Percentiles rank a stretch among this genome's conserved stretches.
These are phyloP conservation scores for Fusarium oxysporum DNA, from an alignment of 2,329 filamentous ascomycete genomes.

Conservation along the genomic window DNA sequence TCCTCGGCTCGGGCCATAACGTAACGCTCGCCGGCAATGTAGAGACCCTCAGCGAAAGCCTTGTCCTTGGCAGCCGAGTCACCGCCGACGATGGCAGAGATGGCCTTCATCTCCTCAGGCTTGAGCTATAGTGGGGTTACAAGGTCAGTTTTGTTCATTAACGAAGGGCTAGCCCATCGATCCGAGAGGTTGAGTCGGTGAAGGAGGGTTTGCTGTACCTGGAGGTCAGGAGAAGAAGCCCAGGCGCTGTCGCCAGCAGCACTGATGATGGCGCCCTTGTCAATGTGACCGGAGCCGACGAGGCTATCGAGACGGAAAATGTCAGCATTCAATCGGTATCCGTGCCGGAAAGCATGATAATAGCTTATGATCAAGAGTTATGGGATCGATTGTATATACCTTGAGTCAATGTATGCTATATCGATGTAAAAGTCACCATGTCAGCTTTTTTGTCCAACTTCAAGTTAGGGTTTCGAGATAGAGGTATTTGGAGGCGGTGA, in stretches of 20 bases:
- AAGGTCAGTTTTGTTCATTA: conserved; percentile 16
- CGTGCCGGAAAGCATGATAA: conserved; percentile 1
- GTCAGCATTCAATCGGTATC: conserved; percentile 40
- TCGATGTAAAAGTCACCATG: conserved; percentile 10
- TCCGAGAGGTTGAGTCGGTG: conserved; percentile 1
- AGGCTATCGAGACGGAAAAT: conserved; percentile 67
- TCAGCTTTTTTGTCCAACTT: conserved; percentile 28
- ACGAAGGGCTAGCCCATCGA: conserved; percentile 2
- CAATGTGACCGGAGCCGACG: conserved; percentile 80
- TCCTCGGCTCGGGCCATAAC: conserved; percentile 82
- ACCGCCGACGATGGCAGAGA: conserved; percentile 64
- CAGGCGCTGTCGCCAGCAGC: conserved; percentile 82
- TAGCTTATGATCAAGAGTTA: not conserved
- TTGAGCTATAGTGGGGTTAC: conserved; percentile 46
- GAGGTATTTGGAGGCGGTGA: conserved; percentile 45
- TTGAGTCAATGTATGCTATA: conserved; percentile 64
- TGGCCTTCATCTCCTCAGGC: conserved; percentile 68
- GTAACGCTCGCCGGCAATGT: conserved; percentile 82
- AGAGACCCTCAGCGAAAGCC: conserved; percentile 78
- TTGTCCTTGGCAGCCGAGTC: conserved; percentile 66
- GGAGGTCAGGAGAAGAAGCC: conserved; percentile 78
- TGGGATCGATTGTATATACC: conserved; percentile 51
- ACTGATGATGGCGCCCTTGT: conserved; percentile 88
- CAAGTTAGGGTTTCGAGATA: conserved; percentile 31
- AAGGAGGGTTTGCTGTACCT: conserved; percentile 64